Evolutionary conservation across 2,329 filamentous ascomycete species (phyloP), one percentile per base, ranked within the genome.

Genomic region (Alternaria tenuissima): DNA sequence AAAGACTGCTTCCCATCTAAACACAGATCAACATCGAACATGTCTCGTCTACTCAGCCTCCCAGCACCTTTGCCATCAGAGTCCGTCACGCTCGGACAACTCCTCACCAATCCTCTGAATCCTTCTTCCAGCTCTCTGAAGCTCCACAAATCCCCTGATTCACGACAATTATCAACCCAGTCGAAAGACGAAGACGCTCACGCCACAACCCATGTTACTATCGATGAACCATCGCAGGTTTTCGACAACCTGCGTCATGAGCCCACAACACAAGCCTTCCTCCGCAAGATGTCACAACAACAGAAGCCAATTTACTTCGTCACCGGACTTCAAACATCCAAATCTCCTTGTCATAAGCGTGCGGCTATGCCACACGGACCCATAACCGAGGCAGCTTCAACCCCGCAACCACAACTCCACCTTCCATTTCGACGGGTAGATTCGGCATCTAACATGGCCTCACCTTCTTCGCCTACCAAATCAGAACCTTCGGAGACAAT

Each of bases 251-350:
- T 75, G 22, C 64, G 69, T 44, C 54, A 62, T 30, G 67, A 72
- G 38, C 56, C 66, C 20, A 44, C 62, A 14, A 60, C 67, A 4
- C 70, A 65, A 9, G 51, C 57, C 9, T 74, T 67, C 36, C 62
- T 77, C 16, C 66, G 63, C 59, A 66, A 67, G 7, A 65, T 69
- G 53, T 64, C 68, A 80, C 20, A 80, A 82, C 48, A 81, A 81
- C 70, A 88, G 86, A 65, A 65, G 44, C 66, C 71, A 11, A 59
- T 75, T 8, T 77, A 74, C 66, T 64, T 85, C 80, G 47, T 83
- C 77, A 55, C 84, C 73, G 1, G 81, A 76, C 16, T 78, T 69
- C 3, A 86, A 81, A 71, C 89, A 57, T 57, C 47, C 64, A 58
- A 63, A 69, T 36, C 55, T 38, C 54, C 36, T 51, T 30, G 41